Conservation (phyloP, 1,284 basidiomycete species). For the Heimioporus retisporus region DNA sequence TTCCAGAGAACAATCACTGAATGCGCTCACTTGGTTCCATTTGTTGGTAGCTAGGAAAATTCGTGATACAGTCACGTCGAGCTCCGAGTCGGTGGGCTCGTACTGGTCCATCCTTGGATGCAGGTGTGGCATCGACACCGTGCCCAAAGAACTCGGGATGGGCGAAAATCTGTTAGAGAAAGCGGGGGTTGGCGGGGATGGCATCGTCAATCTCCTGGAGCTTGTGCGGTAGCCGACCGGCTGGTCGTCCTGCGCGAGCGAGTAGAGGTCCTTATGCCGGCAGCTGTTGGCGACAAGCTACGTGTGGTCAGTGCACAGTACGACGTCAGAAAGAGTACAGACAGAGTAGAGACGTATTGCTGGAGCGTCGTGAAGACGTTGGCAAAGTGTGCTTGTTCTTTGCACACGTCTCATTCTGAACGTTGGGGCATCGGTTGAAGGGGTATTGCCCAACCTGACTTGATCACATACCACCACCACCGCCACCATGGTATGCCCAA, state of each 20-base stretch:
- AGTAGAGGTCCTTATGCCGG: conserved; percentile 76
- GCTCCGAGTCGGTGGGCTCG: conserved; percentile 70
- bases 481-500: conserved; percentile 27
- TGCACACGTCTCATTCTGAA: conserved; percentile 50
- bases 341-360: conserved; percentile 76
- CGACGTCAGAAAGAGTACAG: no score
- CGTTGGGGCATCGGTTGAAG: conserved; percentile 24
- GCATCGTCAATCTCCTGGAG: conserved; percentile 74
- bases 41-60: no score
- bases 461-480: neutral
- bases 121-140: conserved; percentile 33
- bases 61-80: conserved; percentile 60
- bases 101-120: conserved; percentile 45
- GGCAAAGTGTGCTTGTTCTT: conserved; percentile 72
- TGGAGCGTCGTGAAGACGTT: conserved; percentile 76
- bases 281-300: conserved; percentile 83
- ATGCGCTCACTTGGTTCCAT: no score
- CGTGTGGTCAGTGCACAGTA: neutral
- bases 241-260: conserved; percentile 69
- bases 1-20: no score
- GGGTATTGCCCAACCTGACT: no score
- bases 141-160: conserved; percentile 81
- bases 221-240: conserved; percentile 75
- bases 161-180: conserved; percentile 72
- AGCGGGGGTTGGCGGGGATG: conserved; percentile 76